Evolutionary conservation across 352 stramenopile genomes (phyloP), one percentile per base, ranked within the genome.

Genomic region (Globisporangium solare): DNA sequence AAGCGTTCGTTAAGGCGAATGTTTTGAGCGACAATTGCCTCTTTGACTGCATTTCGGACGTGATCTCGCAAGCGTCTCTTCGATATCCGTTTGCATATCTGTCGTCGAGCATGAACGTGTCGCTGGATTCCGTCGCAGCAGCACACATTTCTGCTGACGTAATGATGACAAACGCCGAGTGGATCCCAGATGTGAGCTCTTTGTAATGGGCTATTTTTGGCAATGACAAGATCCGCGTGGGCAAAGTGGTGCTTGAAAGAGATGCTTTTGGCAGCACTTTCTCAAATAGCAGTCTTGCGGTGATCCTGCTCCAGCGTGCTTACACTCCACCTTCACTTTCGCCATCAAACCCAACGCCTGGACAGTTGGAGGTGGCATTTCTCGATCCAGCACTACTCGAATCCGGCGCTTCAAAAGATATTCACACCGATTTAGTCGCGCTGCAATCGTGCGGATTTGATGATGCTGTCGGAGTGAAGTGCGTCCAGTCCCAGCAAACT

Each of bases 81-180:
- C 11, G 6, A 14, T 45, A 51, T 15, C 53, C 53, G 42, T 58
- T 58, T 17, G 53, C 20, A n/a, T 58, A 51, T 20, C 5, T 58
- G 1, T 51, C 41, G 41, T 6, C 5, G 0, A 31, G 10, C 5
- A 0, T 7, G 27, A 40, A 43, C 24, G 42, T 21, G n/a, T 51
- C 27, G 6, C 6, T 14, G 13, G 4, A 35, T 6, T 51, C 53
- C 0, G 31, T 59, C 8, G 42, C 43, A 11, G 43, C 14, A 2
- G 18, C 46, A 1, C 42, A 53, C 15, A 46, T 59, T 35, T n/a
- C 43, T 1, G 14, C 43, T 13, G 43, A 2, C 2, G 5, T 59
- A 12, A 15, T 59, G 1, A n/a, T 53, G 18, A 41, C 22, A 10
- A 59, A 47, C n/a, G 12, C n/a, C 3, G 32, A 52, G 5, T 59